Percentiles rank a stretch among this genome's conserved stretches.
phyloP scores from a whole-genome alignment of 108 stramenopile genomes.

The Epipyxis sp. region DNA sequence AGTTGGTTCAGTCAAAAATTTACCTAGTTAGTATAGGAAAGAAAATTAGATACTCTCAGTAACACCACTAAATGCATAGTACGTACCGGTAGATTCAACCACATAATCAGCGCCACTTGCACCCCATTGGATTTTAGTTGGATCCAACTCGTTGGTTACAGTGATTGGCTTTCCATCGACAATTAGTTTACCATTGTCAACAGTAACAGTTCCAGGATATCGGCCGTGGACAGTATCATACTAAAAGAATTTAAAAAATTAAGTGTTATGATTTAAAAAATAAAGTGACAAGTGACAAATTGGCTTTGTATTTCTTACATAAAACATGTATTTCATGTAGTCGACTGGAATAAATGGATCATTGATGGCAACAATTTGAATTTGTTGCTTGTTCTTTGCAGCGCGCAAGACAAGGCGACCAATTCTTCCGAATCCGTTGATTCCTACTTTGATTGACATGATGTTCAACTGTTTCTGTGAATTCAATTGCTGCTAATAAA shows the following conservation, averaged over 20 bases:
- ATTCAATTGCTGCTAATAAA: too few species aligned
- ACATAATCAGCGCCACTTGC: slow-evolving; percentile 52
- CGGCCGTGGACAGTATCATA: slow-evolving; percentile 58
- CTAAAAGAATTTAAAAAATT: neutral
- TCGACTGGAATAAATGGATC: slow-evolving; percentile 81
- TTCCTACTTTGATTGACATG: slow-evolving; percentile 28
- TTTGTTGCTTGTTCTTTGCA: slow-evolving; percentile 74
- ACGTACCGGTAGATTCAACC: slow-evolving; percentile 59
- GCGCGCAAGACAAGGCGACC: slow-evolving; percentile 76
- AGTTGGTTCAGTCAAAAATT: slow-evolving; percentile 53
- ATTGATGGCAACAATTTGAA: slow-evolving; percentile 93
- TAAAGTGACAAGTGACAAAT: neutral
- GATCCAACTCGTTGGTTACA: slow-evolving; percentile 47
- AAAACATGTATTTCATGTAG: slow-evolving; percentile 64
- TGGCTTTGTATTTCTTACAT: neutral
- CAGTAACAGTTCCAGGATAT: slow-evolving; percentile 51
- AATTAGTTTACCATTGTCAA: slow-evolving; percentile 45
- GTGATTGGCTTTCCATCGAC: slow-evolving; percentile 37
- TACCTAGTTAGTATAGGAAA: too few species aligned
- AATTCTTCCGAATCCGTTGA: slow-evolving; percentile 36
- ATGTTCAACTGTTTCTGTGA: too few species aligned
- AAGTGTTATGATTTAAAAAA: neutral
- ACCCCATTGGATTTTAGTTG: slow-evolving; percentile 50
- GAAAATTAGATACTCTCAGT: too few species aligned
- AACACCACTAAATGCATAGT: too few species aligned